Percentiles rank a stretch among this genome's conserved stretches.
Conservation (phyloP, 2,329 filamentous ascomycete species). For the Neurospora sp. region DNA sequence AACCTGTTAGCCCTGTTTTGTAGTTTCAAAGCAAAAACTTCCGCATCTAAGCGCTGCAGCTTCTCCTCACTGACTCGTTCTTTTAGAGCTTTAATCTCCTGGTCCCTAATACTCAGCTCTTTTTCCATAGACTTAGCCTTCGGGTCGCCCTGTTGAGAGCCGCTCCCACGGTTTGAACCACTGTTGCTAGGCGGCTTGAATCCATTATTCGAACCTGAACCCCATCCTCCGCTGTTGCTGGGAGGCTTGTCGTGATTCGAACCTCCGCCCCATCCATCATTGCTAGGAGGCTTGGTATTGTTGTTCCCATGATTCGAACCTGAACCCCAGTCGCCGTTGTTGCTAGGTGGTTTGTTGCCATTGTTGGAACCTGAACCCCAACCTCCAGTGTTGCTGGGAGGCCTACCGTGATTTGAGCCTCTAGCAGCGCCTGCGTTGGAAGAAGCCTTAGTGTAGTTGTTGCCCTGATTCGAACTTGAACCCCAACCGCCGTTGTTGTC, state of each 20-base stretch:
- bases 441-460: not conserved
- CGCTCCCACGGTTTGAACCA: not conserved
- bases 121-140: not conserved
- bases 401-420: not conserved
- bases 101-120: not conserved
- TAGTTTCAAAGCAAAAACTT: not conserved
- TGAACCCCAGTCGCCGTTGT: not conserved
- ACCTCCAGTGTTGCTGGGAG: not conserved
- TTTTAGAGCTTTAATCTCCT: not conserved
- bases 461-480: not conserved
- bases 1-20: not conserved
- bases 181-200: not conserved
- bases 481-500: not conserved
- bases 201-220: not conserved
- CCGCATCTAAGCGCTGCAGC: not conserved
- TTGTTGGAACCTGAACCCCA: not conserved
- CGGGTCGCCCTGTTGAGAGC: not conserved
- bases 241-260: not conserved
- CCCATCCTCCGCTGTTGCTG: not conserved
- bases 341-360: not conserved
- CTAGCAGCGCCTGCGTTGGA: not conserved
- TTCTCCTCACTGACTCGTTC: not conserved
- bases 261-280: not conserved
- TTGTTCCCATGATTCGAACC: not conserved
- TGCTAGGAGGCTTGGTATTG: not conserved